Evolutionary conservation across 352 stramenopile species (phyloP), one percentile per base, ranked within the genome.

Genomic region (Phytophthora colocasiae): DNA sequence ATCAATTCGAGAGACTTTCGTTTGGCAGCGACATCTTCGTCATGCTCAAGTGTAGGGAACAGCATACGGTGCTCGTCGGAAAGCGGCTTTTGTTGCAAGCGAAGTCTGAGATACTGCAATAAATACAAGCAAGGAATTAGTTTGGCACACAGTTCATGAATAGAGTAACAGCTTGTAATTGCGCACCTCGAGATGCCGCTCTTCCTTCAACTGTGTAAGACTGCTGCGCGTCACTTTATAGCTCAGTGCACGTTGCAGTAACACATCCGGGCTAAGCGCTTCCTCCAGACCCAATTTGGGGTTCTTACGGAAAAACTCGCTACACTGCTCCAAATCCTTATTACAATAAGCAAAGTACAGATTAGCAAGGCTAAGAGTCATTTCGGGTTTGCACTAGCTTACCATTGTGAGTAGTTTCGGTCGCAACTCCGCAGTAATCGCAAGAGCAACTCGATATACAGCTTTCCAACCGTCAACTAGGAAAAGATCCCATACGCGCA

Each of bases 391-490:
- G 32, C 31, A 14, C 12, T 49, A 19, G 9, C 38, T 45, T 72
- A 91, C 85, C 78, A 93, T 75, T 2, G 70, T 36, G 14, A 94
- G 60, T 24, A 96, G 71, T 8, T 76, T 73, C 24, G 77, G 79
- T 19, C 79, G 73, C 40, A 96, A 65, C 51, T 84, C 69, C 0
- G 73, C 74, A 1, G 80, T 90, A 22, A 94, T 77, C 3, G 85
- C 82, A 15, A 96, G 76, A 7, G 82, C 84, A 11, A 94, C 58
- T 48, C 80, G 84, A 59, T 85, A 94, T 6, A 92, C 53, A 68
- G 85, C 72, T 64, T 93, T 94, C 83, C 84, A 91, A 7, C 87
- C 87, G 52, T 96, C 87, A 12, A 92, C 50, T 7, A 92, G 72
- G 43, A 96, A 71, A 14, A 91, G 56, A 45, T 94, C 83, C 85